Base-by-base conservation (phyloP, 306 rosid species). In the Crotalaria pallida region DNA sequence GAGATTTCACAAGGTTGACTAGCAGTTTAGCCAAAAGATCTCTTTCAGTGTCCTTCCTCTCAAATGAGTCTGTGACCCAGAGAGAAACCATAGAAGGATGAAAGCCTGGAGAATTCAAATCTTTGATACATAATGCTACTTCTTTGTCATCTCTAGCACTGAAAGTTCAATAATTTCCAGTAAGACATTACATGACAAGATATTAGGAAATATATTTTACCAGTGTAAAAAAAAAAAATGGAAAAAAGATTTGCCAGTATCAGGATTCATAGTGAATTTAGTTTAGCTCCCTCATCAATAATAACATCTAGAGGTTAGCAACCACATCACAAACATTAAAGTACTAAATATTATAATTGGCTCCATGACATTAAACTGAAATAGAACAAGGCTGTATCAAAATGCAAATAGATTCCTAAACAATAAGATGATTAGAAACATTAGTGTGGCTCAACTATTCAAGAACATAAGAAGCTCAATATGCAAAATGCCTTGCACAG, bases 31-130 rank as follows among this genome's bases (percentile, higher is more conserved):
- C 87, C 77, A 95, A 82, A 69, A 84, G 89, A 63, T 83, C 92
- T 76, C 97, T 83, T 59, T 95, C 91, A 0, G 34, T 6, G 51
- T 91, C 93, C 85, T 88, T 91, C 34, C 90, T 78, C 83, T 95
- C 96, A 15, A 91, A 95, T 4, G 96, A 92, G 77, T 95, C 91
- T 2, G 84, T 72, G 79, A 95, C 88, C 99, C 99, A 95, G 22
- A 81, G 72, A 65, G 86, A 84, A 33, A 95, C 82, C 90, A 95
- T 89, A 15, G 89, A 83, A 13, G 99, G 79, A 79, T 95, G 91
- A 86, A 86, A 91, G 86, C 85, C 79, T 7, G 96, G 96, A 44
- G 93, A 77, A 59, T 91, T 83, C 81, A 95, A 73, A 0, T 91
- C 99, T 74, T 78, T 87, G 18, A 95, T 68, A 70, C 99, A 91